Percentiles rank a stretch among this genome's conserved stretches.
Conservation (phyloP, 495 filamentous ascomycete genomes). For the Neurospora tetrasperma region DNA sequence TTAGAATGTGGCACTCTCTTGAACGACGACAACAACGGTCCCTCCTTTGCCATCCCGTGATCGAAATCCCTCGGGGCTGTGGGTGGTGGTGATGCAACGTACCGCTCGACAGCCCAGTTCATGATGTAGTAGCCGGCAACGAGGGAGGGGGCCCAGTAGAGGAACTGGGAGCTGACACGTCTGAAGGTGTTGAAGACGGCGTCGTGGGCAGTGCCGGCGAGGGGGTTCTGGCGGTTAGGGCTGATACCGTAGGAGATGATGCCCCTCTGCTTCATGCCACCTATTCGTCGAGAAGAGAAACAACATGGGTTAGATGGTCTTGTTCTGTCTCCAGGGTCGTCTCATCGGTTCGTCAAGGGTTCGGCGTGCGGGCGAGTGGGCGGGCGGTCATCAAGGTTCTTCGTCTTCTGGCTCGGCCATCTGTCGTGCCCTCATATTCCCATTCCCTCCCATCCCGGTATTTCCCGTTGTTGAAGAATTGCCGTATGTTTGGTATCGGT, state of each 20-base stretch:
- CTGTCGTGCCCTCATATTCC: neutral
- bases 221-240: slow-evolving; percentile 45
- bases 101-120: slow-evolving; percentile 83
- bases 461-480: neutral
- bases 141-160: slow-evolving; percentile 76
- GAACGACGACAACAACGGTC: neutral
- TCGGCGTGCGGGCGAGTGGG: neutral
- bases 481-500: neutral
- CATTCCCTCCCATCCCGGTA: neutral
- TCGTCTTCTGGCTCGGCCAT: neutral
- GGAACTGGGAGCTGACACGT: slow-evolving; percentile 53
- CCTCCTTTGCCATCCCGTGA: neutral
- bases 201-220: slow-evolving; percentile 45
- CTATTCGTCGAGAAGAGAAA: slow-evolving; percentile 21
- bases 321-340: neutral
- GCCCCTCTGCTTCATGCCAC: slow-evolving; percentile 44
- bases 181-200: slow-evolving; percentile 55
- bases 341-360: neutral
- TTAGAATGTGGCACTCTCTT: slow-evolving; percentile 7
- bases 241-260: slow-evolving; percentile 43
- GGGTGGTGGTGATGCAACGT: slow-evolving; percentile 23
- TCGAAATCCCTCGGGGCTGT: neutral
- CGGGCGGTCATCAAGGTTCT: neutral
- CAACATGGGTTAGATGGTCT: neutral
- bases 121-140: slow-evolving; percentile 63